Evolutionary conservation across 805 yeast species (phyloP).

Genomic region (Lipomyces sp.): DNA sequence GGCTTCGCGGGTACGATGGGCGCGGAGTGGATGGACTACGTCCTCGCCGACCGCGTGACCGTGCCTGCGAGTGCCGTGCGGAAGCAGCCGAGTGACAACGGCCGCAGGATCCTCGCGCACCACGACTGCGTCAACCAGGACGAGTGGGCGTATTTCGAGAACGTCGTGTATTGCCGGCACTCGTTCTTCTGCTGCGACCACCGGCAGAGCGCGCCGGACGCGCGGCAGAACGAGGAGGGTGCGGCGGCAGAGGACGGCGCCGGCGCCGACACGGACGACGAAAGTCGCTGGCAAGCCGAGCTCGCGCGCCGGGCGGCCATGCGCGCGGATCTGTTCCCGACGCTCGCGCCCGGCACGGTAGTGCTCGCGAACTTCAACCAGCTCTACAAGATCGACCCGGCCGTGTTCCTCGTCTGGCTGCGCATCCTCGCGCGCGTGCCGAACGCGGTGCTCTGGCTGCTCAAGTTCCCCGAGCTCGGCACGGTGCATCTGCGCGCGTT

Average conservation of each 20-base stretch:
- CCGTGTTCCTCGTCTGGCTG: slow-evolving; percentile 34
- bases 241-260: not conserved
- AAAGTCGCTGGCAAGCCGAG: slow-evolving; percentile 31
- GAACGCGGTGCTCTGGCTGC: slow-evolving; percentile 36
- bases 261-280: not conserved
- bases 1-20: slow-evolving; percentile 40
- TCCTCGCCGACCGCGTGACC: slow-evolving; percentile 33
- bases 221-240: not conserved
- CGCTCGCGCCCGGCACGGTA: slow-evolving; percentile 30
- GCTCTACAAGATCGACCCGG: slow-evolving; percentile 38
- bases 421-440: slow-evolving; percentile 32
- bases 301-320: slow-evolving; percentile 25
- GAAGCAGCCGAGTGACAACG: not conserved
- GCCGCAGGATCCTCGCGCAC: slow-evolving; percentile 14
- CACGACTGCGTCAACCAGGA: slow-evolving; percentile 12
- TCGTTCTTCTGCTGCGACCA: slow-evolving; percentile 39
- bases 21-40: slow-evolving; percentile 36
- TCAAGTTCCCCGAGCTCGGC: slow-evolving; percentile 37
- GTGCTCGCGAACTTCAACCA: slow-evolving; percentile 38
- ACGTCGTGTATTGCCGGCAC: slow-evolving; percentile 34
- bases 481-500: slow-evolving; percentile 28
- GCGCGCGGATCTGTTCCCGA: slow-evolving; percentile 34
- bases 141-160: slow-evolving; percentile 32
- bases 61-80: slow-evolving; percentile 22
- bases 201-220: slow-evolving; percentile 36